phyloP scores from a whole-genome alignment of 2,329 filamentous ascomycete genomes.

The Ceratocystis cacaofunesta region DNA sequence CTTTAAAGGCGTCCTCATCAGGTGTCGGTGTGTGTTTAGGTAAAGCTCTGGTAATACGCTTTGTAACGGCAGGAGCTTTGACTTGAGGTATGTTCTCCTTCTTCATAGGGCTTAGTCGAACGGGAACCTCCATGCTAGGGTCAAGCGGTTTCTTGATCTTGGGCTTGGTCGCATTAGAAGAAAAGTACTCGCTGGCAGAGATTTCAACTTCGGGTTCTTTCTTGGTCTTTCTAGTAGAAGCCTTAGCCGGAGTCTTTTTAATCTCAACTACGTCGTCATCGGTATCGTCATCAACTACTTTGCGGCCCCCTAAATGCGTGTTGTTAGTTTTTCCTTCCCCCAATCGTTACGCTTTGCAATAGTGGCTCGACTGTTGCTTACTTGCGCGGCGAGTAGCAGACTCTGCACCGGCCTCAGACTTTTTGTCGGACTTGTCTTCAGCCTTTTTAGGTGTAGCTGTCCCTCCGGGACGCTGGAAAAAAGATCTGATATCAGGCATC shows the following conservation, averaged over 20 bases:
- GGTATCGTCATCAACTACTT: constrained; percentile 68
- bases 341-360: too few species aligned
- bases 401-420: constrained; percentile 27
- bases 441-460: constrained; percentile 35
- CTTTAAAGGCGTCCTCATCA: constrained; percentile 39
- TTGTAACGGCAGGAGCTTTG: constrained; percentile 21
- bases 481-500: constrained; percentile 66
- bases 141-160: constrained; percentile 28
- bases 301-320: constrained; percentile 36
- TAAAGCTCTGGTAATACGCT: constrained; percentile 3
- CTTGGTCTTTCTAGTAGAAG: constrained; percentile 42
- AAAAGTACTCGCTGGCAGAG: constrained; percentile 44
- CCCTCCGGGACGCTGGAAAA: constrained; percentile 67
- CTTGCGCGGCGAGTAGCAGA: constrained; percentile 27
- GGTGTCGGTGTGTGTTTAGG: neutral
- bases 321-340: constrained; percentile 18
- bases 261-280: constrained; percentile 40
- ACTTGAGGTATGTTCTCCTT: constrained; percentile 23
- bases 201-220: constrained; percentile 32
- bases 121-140: constrained; percentile 27
- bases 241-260: constrained; percentile 35
- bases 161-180: constrained; percentile 23
- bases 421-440: constrained; percentile 32
- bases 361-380: constrained; percentile 21
- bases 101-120: constrained; percentile 41